Evolutionary conservation across 1,284 basidiomycete species (phyloP).

Genomic region (Moesziomyces globuligerus): DNA sequence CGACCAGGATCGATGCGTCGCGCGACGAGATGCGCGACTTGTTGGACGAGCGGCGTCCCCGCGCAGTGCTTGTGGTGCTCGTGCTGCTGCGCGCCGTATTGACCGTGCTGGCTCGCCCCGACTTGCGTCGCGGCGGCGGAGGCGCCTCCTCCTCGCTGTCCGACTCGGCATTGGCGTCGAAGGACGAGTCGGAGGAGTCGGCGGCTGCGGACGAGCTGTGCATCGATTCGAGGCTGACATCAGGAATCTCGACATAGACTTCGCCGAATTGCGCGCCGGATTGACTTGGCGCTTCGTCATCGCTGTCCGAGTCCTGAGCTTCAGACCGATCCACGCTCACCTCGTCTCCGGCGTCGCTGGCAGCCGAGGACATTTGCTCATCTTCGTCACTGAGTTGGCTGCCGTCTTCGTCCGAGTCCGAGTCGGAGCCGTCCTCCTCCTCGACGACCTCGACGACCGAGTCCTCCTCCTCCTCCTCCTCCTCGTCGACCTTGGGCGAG

Average conservation of each 20-base stretch:
- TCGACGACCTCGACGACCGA: slow-evolving; percentile 11
- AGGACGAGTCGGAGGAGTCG: slow-evolving; percentile 32
- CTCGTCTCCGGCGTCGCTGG: slow-evolving; percentile 20
- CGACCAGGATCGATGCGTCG: slow-evolving; percentile 17
- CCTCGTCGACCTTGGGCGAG: slow-evolving; percentile 6
- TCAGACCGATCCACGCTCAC: slow-evolving; percentile 14
- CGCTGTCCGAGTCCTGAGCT: slow-evolving; percentile 12
- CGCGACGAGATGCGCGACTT: slow-evolving; percentile 17
- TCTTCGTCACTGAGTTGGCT: slow-evolving; percentile 11
- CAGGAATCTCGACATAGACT: slow-evolving; percentile 12
- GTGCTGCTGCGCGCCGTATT: slow-evolving; percentile 16
- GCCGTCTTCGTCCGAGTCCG: slow-evolving; percentile 3
- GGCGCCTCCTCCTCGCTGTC: slow-evolving; percentile 31
- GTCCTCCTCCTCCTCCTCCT: slow-evolving; percentile 13
- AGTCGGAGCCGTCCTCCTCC: slow-evolving; percentile 9
- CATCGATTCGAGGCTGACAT: slow-evolving; percentile 26
- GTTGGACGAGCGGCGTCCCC: slow-evolving; percentile 32
- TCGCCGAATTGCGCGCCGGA: slow-evolving; percentile 1
- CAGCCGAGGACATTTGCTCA: slow-evolving; percentile 22
- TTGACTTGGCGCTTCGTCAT: slow-evolving; percentile 5
- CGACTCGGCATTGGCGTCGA: slow-evolving; percentile 6
- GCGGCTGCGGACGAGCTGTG: slow-evolving; percentile 9
- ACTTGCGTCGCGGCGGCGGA: slow-evolving; percentile 15
- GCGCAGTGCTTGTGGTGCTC: slow-evolving; percentile 25
- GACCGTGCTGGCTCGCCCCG: slow-evolving; percentile 23